Evolutionary conservation across 2,329 filamentous ascomycete species (phyloP).

Genomic region (Penicillium oxalicum): DNA sequence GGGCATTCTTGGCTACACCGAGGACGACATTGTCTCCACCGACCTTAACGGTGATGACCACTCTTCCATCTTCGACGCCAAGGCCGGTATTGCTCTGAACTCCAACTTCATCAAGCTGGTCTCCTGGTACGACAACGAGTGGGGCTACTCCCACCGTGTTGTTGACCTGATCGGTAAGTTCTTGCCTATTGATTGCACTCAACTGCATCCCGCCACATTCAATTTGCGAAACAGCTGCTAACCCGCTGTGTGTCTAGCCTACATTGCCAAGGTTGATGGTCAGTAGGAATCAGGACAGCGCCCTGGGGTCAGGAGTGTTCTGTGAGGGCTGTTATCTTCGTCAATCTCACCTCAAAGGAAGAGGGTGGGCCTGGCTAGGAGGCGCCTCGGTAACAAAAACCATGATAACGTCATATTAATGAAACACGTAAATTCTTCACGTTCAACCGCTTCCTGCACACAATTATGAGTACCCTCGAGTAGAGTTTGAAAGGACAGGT

Average conservation of each 20-base stretch:
- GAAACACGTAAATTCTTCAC: constrained; percentile 20
- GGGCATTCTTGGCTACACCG: constrained; percentile 89
- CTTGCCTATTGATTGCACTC: neutral
- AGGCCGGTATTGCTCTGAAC: constrained; percentile 98
- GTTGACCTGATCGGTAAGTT: constrained; percentile 60
- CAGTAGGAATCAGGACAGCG: constrained; percentile 36
- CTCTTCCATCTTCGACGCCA: constrained; percentile 99
- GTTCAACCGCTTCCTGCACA: constrained; percentile 4
- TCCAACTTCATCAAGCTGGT: constrained; percentile 98
- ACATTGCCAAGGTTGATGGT: constrained; percentile 71
- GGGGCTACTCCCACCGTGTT: constrained; percentile 97
- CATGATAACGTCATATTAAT: constrained; percentile 24
- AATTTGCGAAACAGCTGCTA: neutral
- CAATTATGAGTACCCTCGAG: no score
- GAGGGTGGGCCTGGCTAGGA: neutral
- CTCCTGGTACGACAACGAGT: constrained; percentile 99
- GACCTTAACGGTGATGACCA: constrained; percentile 87
- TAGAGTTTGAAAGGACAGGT: no score
- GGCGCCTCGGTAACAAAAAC: constrained; percentile 14
- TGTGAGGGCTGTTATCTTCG: constrained; percentile 22
- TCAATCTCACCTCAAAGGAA: constrained; percentile 3
- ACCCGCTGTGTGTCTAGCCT: constrained; percentile 47
- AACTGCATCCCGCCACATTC: neutral
- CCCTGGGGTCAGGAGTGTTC: constrained; percentile 29
- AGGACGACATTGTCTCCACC: constrained; percentile 91